Base-by-base conservation (phyloP, 1,284 basidiomycete species). In the Tetrapyrgos nigripes region DNA sequence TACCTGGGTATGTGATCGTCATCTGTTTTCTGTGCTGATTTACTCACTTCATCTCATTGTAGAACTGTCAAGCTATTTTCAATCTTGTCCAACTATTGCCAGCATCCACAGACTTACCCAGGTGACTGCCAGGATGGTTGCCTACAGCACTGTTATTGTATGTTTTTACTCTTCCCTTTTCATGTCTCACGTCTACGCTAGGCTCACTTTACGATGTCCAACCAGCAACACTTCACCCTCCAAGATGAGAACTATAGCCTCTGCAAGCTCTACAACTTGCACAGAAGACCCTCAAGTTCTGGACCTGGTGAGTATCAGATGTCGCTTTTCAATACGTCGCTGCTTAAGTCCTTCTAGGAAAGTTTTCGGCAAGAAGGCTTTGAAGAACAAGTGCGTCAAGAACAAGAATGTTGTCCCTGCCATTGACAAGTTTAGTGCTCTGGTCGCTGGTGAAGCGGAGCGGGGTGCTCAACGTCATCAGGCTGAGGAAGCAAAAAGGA, bases 61-160 rank as follows among this genome's bases (percentile, higher is more conserved):
- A 40, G 37, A n/a, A 17, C 8, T 40, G 4, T 40, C 37, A n/a
- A 4, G 37, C 37, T 4, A 40, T 40, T n/a, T 40, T 40, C 17
- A 11, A n/a, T 5, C 37, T 17, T n/a, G 37, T 17, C 8, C 37
- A 5, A 17, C 28, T n/a, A 27, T 49, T 10, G 11, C 45, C 17
- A 5, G 49, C 14, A 13, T 55, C 24, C 37, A 31, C 10, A n/a
- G 14, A 10, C 6, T 55, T 9, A 47, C 27, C 3, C 10, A 3
- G 45, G 53, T 55, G 3, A 55, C 43, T 23, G 44, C 53, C 33
- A 19, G 43, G 6, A 47, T 33, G 27, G 48, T 55, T 17, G 53
- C 53, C 2, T 55, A 55, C 27, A 28, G 44, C 9, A 28, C 27
- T 5, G 27, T 29, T 26, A 2, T 48, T n/a, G 53, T 55, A 11